Base-by-base conservation (phyloP, 768 basidiomycete genomes). In the Cystobasidium onofrii region DNA sequence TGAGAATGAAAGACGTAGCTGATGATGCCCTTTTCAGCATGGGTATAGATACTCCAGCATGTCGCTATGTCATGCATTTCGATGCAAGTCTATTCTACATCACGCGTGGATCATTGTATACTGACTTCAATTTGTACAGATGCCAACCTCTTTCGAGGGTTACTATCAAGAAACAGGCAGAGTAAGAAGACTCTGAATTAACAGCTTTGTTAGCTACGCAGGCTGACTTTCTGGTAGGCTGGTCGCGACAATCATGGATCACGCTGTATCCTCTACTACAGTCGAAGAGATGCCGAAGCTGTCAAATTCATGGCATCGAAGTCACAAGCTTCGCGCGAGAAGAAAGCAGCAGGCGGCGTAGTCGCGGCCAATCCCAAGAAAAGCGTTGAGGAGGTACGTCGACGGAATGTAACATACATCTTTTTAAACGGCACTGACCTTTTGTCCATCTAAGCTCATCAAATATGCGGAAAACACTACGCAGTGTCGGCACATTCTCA, bases 121-220 rank as follows among this genome's bases (percentile, higher is more conserved):
- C 63, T 34, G 63, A 64, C 33, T 39, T 23, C 27, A 25, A 17
- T 9, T 55, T 33, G 7, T 69, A n/a, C 36, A 69, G 66, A 34
- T 74, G 25, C 73, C 73, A 6, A 73, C 73, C 6, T 73, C 73
- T 39, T 74, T 74, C 43, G 73, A 74, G 55, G 73, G 73, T 20
- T 74, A 73, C 54, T 74, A 74, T 43, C 73, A 74, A 33, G 71
- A 74, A 29, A 72, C 73, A 1, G 73, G 73, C 13, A 15, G 73
- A 36, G 66, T 69, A 27, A 55, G 66, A 9, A 52, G n/a, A n/a
- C n/a, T n/a, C n/a, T n/a, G n/a, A n/a, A n/a, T n/a, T n/a, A n/a
- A n/a, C n/a, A n/a, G n/a, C n/a, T n/a, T n/a, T n/a, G n/a, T n/a
- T n/a, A n/a, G n/a, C n/a, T n/a, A n/a, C n/a, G 34, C 23, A 17